Percentiles rank a stretch among this genome's conserved stretches.
phyloP scores from a whole-genome alignment of 345 rosid species.

The Geranium brycei region DNA sequence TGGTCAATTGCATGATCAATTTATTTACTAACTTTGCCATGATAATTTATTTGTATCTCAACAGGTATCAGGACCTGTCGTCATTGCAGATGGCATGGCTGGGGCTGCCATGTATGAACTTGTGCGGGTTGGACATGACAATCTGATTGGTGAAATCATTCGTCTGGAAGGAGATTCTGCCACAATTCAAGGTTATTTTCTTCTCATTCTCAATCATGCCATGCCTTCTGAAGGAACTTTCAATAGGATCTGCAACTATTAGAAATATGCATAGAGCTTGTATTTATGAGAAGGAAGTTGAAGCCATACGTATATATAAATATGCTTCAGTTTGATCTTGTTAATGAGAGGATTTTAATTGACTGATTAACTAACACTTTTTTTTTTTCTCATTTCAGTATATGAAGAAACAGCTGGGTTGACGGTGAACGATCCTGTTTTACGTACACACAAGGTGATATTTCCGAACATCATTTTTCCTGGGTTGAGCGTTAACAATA shows the following conservation, averaged over 20 bases:
- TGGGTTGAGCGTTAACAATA: neutral
- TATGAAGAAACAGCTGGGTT: conserved; percentile 96
- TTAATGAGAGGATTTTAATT: neutral
- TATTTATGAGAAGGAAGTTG: neutral
- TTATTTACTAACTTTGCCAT: too few relatives aligned
- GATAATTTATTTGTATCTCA: neutral
- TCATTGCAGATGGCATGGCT: conserved; percentile 98
- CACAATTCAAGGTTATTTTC: conserved; percentile 76
- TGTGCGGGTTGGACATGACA: conserved; percentile 97
- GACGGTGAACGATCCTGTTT: conserved; percentile 88
- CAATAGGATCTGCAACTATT: too few relatives aligned
- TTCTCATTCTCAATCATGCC: neutral
- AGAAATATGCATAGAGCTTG: neutral
- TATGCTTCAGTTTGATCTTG: neutral
- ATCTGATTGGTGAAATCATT: conserved; percentile 90
- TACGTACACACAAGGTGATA: conserved; percentile 75
- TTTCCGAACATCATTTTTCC: neutral
- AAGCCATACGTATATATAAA: too few relatives aligned
- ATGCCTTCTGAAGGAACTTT: neutral
- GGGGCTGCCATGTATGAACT: conserved; percentile 99
- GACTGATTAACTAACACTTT: neutral
- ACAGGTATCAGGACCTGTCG: conserved; percentile 98
- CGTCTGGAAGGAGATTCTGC: conserved; percentile 99
- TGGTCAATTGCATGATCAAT: too few relatives aligned
- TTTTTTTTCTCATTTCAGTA: conserved; percentile 28